Evolutionary conservation across 805 yeast species (phyloP).

Genomic region (Candida endomychidarum): DNA sequence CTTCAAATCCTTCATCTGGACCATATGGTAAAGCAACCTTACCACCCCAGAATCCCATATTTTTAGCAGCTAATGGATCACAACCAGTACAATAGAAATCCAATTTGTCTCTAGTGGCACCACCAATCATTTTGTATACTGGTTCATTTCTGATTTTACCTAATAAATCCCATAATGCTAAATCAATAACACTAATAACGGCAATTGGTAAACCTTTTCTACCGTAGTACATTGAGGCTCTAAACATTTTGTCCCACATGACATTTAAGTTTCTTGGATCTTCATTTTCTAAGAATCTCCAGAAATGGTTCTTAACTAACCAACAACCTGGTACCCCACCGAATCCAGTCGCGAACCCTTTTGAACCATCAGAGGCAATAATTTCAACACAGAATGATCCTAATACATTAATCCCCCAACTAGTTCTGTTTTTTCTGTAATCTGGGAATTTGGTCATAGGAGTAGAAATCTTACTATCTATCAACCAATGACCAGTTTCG

Average conservation of each 20-base stretch:
- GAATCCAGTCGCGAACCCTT: conserved; percentile 52
- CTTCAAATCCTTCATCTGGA: conserved; percentile 51
- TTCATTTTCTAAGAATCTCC: conserved; percentile 44
- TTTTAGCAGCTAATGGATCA: conserved; percentile 47
- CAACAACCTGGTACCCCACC: conserved; percentile 54
- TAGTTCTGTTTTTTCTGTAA: conserved; percentile 44
- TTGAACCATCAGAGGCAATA: conserved; percentile 49
- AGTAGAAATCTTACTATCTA: conserved; percentile 46
- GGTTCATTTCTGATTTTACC: conserved; percentile 52
- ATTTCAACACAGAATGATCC: conserved; percentile 52
- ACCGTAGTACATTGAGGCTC: conserved; percentile 53
- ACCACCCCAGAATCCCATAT: conserved; percentile 55
- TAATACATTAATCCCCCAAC: conserved; percentile 52
- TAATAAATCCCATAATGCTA: conserved; percentile 51
- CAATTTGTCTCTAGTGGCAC: conserved; percentile 45
- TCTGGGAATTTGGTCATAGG: conserved; percentile 51
- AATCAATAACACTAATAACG: conserved; percentile 46
- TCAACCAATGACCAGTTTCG: conserved; percentile 49
- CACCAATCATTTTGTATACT: conserved; percentile 52
- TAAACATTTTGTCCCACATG: conserved; percentile 50
- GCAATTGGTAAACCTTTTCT: conserved; percentile 51
- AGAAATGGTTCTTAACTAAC: conserved; percentile 46
- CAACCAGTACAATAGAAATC: conserved; percentile 52
- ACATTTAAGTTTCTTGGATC: conserved; percentile 48
- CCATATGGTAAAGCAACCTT: conserved; percentile 52